Evolutionary conservation across 1,284 basidiomycete species (phyloP).

Genomic region (Sparassis latifolia): DNA sequence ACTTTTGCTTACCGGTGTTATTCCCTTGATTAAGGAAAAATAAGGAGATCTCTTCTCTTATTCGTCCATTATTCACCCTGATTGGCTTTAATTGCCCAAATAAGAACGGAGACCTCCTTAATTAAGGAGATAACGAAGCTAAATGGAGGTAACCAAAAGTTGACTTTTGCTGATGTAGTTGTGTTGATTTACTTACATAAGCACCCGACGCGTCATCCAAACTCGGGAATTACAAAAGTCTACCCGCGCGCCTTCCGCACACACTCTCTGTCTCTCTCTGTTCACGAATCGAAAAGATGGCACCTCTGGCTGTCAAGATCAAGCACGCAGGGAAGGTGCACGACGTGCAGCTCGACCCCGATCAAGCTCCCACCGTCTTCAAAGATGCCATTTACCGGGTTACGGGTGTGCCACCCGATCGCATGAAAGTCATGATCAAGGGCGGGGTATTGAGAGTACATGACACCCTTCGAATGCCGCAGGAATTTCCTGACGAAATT

Average conservation of each 20-base stretch:
- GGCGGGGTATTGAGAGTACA: constrained; percentile 84
- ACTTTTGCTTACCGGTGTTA: too few relatives aligned
- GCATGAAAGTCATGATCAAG: constrained; percentile 98
- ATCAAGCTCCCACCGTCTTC: constrained; percentile 67
- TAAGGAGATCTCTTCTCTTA: too few relatives aligned
- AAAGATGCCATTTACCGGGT: constrained; percentile 77
- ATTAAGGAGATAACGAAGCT: too few relatives aligned
- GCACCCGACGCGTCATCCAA: constrained; percentile 4
- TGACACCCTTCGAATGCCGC: background rate
- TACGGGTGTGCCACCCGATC: constrained; percentile 84
- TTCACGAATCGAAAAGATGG: constrained; percentile 34
- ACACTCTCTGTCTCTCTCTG: background rate
- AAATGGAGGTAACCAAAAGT: too few relatives aligned
- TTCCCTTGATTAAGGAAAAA: too few relatives aligned
- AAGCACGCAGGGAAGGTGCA: constrained; percentile 87
- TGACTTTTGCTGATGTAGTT: too few relatives aligned
- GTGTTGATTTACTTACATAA: background rate
- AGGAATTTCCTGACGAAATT: background rate
- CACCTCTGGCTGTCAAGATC: constrained; percentile 67
- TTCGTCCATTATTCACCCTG: too few relatives aligned
- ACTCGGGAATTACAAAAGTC: background rate
- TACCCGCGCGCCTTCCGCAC: background rate
- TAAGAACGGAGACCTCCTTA: too few relatives aligned
- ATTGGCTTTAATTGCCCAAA: too few relatives aligned
- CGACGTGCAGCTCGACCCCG: constrained; percentile 60